Conservation (phyloP, 345 rosid genomes). For the Euphorbia tirucalli region DNA sequence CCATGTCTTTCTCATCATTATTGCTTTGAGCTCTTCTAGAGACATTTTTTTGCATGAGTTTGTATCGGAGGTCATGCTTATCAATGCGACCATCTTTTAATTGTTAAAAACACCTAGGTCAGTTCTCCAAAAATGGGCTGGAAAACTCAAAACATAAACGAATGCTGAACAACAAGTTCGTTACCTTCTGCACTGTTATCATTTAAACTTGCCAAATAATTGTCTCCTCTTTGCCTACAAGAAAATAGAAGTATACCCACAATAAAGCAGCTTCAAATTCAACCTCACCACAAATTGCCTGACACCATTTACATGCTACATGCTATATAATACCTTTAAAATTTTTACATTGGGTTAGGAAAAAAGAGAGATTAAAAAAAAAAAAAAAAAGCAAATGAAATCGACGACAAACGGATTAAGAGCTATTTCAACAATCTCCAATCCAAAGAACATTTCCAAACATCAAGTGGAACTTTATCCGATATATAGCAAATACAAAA, state of each 20-base stretch:
- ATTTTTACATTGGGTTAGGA: background rate
- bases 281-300: background rate
- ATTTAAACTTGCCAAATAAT: constrained; percentile 31
- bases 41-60: constrained; percentile 66
- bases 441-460: background rate
- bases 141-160: constrained; percentile 14
- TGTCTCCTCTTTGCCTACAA: constrained; percentile 71
- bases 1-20: constrained; percentile 41
- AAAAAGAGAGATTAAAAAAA: too few relatives aligned
- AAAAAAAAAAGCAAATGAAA: too few relatives aligned
- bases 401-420: background rate
- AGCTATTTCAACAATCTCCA: background rate
- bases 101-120: constrained; percentile 31
- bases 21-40: constrained; percentile 48
- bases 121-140: constrained; percentile 36
- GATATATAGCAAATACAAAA: background rate
- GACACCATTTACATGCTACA: background rate
- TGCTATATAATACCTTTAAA: background rate
- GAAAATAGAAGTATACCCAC: constrained; percentile 17
- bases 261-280: background rate
- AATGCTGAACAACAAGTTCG: constrained; percentile 16
- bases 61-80: constrained; percentile 74
- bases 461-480: background rate
- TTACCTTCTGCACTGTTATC: constrained; percentile 50
- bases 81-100: constrained; percentile 56